Evolutionary conservation across 1,284 basidiomycete species (phyloP), one percentile per base, ranked within the genome.

Genomic region (Apiotrichum mycotoxinovorans): DNA sequence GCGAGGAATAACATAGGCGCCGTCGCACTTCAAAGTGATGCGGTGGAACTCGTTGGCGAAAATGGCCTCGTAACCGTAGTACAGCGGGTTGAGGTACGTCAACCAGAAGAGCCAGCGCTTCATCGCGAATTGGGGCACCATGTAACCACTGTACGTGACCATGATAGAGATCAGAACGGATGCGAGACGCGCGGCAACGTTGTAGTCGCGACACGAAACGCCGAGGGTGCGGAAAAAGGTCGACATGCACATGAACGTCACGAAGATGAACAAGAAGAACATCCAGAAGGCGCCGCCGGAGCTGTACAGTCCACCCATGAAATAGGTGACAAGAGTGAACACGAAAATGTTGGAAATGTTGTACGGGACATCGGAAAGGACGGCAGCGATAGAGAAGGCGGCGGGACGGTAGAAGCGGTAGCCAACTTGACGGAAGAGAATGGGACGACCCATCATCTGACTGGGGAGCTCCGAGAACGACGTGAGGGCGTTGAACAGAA

Each of bases 21-120:
- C 84, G 67, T 88, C 85, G 65, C 89, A 91, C 1, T 78, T 79
- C 41, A 90, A 71, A 23, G 80, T 74, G 52, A 88, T 83, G 10
- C 87, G 82, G 78, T 82, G 85, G 74, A 91, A 91, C 70, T 91
- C 88, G 69, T 92, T 92, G 74, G 87, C 85, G 17, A 52, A 45
- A 51, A 84, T 79, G 1, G 84, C 87, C 63, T 87, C 84, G 81
- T 89, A 93, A 1, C 86, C 87, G 77, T 91, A 94, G 37, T 63
- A 70, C 34, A 77, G 61, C 0, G 89, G 89, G 66, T 89, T 87
- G 62, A 89, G 75, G 73, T 89, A 73, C 9, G 26, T 41, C 1
- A 51, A 17, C 89, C 90, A 92, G 79, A 88, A 90, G 18, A 93
- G 73, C 90, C 90, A 94, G 51, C 88, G 79, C 72, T 90, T 87